Evolutionary conservation across 441 rosid genomes (phyloP), one percentile per base, ranked within the genome.

Genomic region (Pelargonium australe): DNA sequence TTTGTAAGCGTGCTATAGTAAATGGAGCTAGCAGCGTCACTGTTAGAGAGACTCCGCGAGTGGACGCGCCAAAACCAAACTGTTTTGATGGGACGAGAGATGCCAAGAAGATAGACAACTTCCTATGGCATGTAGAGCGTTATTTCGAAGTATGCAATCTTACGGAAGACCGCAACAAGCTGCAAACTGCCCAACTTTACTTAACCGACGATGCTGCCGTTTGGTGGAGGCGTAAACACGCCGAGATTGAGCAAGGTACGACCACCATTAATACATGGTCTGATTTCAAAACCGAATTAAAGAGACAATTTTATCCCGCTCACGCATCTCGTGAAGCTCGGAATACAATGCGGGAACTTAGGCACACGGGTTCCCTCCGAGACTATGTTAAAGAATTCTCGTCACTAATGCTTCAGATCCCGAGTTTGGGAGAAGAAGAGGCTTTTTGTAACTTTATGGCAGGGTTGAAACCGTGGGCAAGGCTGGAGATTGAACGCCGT

Each of bases 141-240:
- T 45, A 45, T 45, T 45, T 45, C 11, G 51, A 45, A 7, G 51
- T 13, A 1, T 13, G 1, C 7, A 1, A 45, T 13, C 11, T 45
- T 11, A 13, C 11, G 0, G 51, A 45, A 2, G 6, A 45, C 2
- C 6, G 51, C 10, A 45, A 11, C 12, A 45, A 45, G 51, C 11
- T 45, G 12, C 12, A 45, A 45, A 6, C 51, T 2, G 51, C 6
- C 12, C 7, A 11, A 0, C 12, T 7, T 9, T 45, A 45, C 11
- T 13, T 45, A 0, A 2, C 7, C 10, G 51, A 45, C 51, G 1
- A 2, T 0, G 6, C 6, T 0, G 51, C 2, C 11, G 51, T 45
- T 45, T 45, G 51, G 51, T 45, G 51, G 51, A 45, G 51, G 51
- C 51, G 51, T 45, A 45, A 45, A 45, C 51, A 45, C 51, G 51